Base-by-base conservation (phyloP, 805 yeast species). In the Starmerella sirachaensis region DNA sequence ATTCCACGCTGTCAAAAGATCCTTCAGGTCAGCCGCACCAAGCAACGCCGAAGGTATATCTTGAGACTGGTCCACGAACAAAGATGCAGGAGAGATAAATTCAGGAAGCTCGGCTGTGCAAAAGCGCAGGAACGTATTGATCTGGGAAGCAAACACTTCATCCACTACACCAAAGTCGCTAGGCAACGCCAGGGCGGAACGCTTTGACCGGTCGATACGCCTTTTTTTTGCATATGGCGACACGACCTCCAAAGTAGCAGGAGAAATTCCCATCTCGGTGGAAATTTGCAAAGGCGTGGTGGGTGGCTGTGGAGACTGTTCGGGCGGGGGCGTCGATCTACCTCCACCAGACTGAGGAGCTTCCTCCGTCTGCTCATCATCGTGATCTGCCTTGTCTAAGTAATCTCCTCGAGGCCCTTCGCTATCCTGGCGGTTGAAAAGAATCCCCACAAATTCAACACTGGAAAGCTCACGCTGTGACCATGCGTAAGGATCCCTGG, bases 141-240 rank as follows among this genome's bases (percentile, higher is more conserved):
- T 33, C 27, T 45, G 46, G 10, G 27, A 5, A 4, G 30, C 34
- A 26, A 46, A 46, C 9, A 19, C 22, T 3, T 33, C 31, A 16
- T 46, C 50, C 4, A 20, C n/a, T 9, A 39, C 32, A 6, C 50
- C 50, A 18, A 46, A 46, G 35, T 46, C 50, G 2, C 44, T 48
- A 2, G 50, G 50, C 3, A 46, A 24, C 4, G 46, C 47, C 4
- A 46, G 35, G 1, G 35, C 30, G 5, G 45, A 40, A 2, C 49
- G 31, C n/a, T 40, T 43, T 6, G 37, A 34, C 1, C 49, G 18
- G 3, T 41, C 50, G 5, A 30, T 34, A 3, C 50, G 37, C 32
- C 42, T 30, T 8, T 21, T 12, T 13, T 31, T 32, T 6, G 37
- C 27, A 6, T 9, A n/a, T 20, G 28, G 35, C 12, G 28, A n/a